Conservation (phyloP, 805 yeast genomes). For the Candida verbasci region DNA sequence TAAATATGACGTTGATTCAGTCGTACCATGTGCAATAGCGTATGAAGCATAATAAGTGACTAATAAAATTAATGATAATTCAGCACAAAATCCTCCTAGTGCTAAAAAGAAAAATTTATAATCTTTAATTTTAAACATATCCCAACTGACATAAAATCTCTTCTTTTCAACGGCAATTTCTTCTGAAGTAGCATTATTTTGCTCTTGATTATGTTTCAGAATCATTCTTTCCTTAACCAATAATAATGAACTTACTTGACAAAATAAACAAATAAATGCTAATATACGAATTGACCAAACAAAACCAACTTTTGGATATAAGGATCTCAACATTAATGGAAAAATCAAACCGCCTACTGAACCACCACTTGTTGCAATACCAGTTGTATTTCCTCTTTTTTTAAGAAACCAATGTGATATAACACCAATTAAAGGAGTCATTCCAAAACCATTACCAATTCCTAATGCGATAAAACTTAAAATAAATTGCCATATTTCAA, state of each 20-base stretch:
- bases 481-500: conserved; percentile 55
- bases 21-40: conserved; percentile 27
- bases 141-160: conserved; percentile 4
- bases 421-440: conserved; percentile 58
- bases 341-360: conserved; percentile 61
- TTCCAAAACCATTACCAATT: conserved; percentile 54
- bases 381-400: conserved; percentile 53
- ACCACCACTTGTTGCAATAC: conserved; percentile 64
- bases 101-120: conserved; percentile 22
- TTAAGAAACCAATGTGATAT: conserved; percentile 63
- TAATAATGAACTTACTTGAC: conserved; percentile 17
- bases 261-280: conserved; percentile 26
- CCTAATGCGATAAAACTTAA: conserved; percentile 56
- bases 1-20: conserved; percentile 23
- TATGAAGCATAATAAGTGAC: conserved; percentile 31
- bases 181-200: not conserved
- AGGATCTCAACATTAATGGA: conserved; percentile 49
- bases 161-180: not conserved
- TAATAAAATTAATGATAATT: conserved; percentile 23
- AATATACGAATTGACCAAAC: conserved; percentile 56
- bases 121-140: conserved; percentile 11
- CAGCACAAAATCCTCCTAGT: conserved; percentile 28
- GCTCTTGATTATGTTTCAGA: not conserved
- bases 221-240: conserved; percentile 25
- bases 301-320: conserved; percentile 47